phyloP scores from a whole-genome alignment of 2,329 filamentous ascomycete species.

The Cladosporium halotolerans region DNA sequence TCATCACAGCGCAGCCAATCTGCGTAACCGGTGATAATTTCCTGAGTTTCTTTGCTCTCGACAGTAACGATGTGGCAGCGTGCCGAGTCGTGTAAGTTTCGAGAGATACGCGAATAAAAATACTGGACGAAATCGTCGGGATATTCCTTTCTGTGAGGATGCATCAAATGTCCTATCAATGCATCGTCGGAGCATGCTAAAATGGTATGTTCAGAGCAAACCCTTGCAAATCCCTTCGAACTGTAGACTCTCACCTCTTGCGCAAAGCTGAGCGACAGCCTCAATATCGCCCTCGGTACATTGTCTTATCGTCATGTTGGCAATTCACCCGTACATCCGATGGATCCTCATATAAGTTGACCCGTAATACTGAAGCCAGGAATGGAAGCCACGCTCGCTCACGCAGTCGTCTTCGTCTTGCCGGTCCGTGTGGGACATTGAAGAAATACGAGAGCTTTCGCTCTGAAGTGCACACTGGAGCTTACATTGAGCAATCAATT shows the following conservation, averaged over 20 bases:
- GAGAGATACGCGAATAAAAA: slow-evolving; percentile 11
- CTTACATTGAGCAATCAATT: too few species aligned
- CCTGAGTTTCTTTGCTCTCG: not conserved
- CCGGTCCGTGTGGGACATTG: too few species aligned
- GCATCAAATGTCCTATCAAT: slow-evolving; percentile 29
- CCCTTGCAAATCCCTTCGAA: too few species aligned
- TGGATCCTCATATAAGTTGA: too few species aligned
- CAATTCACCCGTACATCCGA: too few species aligned
- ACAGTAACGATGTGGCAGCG: slow-evolving; percentile 1
- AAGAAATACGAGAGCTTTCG: too few species aligned
- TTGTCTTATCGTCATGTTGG: not conserved
- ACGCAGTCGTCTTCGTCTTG: too few species aligned
- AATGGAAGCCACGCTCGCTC: too few species aligned
- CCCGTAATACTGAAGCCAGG: too few species aligned
- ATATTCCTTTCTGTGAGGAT: slow-evolving; percentile 25
- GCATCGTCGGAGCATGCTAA: slow-evolving; percentile 30
- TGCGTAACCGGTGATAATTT: slow-evolving; percentile 1
- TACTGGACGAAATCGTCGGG: slow-evolving; percentile 27
- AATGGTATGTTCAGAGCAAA: not conserved
- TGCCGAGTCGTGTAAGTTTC: not conserved
- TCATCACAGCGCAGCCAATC: not conserved
- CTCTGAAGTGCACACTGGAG: too few species aligned
- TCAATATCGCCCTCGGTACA: not conserved
- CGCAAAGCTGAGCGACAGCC: not conserved
- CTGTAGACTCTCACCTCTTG: not conserved